Percentiles rank a stretch among this genome's conserved stretches.
phyloP scores from a whole-genome alignment of 2,329 filamentous ascomycete genomes.

The Fusarium foetens region DNA sequence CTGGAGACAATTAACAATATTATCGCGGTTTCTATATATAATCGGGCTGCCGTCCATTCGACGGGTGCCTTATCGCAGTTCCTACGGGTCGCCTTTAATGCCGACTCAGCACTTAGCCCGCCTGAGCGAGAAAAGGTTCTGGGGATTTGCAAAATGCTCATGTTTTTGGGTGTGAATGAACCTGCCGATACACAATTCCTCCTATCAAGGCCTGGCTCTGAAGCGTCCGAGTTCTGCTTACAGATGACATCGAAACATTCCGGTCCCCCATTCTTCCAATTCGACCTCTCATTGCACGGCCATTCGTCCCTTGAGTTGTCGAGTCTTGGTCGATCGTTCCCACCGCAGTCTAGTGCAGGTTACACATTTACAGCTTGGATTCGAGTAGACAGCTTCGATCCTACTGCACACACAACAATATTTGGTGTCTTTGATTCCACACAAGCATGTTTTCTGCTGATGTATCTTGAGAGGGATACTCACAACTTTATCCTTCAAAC shows the following conservation, averaged over 20 bases:
- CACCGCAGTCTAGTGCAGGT: constrained; percentile 79
- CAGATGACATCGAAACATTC: constrained; percentile 78
- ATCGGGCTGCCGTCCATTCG: constrained; percentile 76
- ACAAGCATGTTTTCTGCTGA: constrained; percentile 92
- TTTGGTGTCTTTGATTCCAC: constrained; percentile 94
- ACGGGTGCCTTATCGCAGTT: constrained; percentile 76
- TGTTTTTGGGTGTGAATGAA: constrained; percentile 79
- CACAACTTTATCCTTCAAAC: constrained; percentile 96
- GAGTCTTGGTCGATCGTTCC: constrained; percentile 86
- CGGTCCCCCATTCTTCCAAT: constrained; percentile 87
- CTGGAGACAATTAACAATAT: constrained; percentile 71
- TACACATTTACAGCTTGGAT: constrained; percentile 95
- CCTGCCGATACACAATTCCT: constrained; percentile 87
- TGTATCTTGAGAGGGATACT: constrained; percentile 93
- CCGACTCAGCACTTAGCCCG: constrained; percentile 60
- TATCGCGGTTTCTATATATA: constrained; percentile 71
- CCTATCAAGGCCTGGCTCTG: constrained; percentile 61
- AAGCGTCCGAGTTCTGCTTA: constrained; percentile 75
- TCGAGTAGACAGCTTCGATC: constrained; percentile 86
- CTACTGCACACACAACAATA: constrained; percentile 87
- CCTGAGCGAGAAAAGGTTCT: constrained; percentile 69
- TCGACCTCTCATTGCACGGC: constrained; percentile 88
- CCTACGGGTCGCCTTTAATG: constrained; percentile 68
- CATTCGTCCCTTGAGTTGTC: constrained; percentile 91
- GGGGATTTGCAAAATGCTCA: constrained; percentile 74